A percentile compares a stretch with the other conserved stretches of the same genome.
Conservation (phyloP, 2,329 filamentous ascomycete genomes). For the Macrophomina pseudophaseolina region DNA sequence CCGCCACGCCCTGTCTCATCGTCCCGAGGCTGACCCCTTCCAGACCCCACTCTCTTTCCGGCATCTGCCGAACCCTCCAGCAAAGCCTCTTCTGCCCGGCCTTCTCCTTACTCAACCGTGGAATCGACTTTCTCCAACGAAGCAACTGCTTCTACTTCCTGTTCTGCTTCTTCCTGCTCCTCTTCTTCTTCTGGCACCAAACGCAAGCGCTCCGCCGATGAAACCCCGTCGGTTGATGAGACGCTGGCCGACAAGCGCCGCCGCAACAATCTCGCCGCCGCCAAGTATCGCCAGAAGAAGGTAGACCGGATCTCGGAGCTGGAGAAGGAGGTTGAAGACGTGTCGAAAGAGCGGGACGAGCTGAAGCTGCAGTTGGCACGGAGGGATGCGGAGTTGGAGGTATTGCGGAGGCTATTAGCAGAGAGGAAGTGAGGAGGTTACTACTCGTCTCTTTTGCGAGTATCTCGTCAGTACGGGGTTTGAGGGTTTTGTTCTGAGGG, state of each 20-base stretch:
- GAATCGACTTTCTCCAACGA: conserved; percentile 1
- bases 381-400: conserved; percentile 68
- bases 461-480: too few relatives aligned
- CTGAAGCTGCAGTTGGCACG: conserved; percentile 66
- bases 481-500: too few relatives aligned
- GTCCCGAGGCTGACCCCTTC: background rate
- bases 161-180: background rate
- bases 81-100: background rate
- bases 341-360: conserved; percentile 67
- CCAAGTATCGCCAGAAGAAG: conserved; percentile 73
- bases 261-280: conserved; percentile 73
- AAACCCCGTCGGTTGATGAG: background rate
- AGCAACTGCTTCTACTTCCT: background rate
- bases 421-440: background rate
- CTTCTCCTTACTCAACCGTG: background rate
- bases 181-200: background rate
- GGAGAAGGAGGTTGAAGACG: conserved; percentile 63
- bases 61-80: background rate
- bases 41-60: conserved; percentile 4
- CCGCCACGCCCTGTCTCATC: background rate
- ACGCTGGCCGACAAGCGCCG: conserved; percentile 58
- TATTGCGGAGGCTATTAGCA: conserved; percentile 56
- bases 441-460: background rate
- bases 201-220: conserved; percentile 14
- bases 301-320: conserved; percentile 69